These are phyloP conservation scores for Penicillium argentinense DNA, from an alignment of 495 filamentous ascomycete genomes.

Conservation along the genomic window DNA sequence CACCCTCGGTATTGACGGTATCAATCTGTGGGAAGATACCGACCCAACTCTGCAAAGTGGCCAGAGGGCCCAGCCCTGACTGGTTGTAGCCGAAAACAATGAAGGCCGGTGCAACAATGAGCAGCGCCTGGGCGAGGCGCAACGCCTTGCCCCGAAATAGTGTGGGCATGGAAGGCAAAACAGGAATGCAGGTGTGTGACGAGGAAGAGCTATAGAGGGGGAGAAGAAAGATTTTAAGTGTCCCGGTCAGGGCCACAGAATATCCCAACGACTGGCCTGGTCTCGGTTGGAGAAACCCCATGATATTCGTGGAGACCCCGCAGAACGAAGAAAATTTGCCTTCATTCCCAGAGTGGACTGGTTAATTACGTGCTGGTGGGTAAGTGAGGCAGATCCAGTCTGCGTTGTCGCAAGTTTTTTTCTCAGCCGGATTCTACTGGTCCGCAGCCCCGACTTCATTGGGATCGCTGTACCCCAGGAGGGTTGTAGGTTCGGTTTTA, in stretches of 20 bases:
- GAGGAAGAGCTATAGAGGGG: not conserved
- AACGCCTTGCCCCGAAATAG: slow-evolving; percentile 18
- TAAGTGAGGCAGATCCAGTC: too few relatives aligned
- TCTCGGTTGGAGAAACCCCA: slow-evolving; percentile 1
- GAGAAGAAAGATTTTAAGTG: not conserved
- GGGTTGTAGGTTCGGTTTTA: not conserved
- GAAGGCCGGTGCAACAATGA: slow-evolving; percentile 40
- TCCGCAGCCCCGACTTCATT: not conserved
- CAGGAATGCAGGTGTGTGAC: not conserved
- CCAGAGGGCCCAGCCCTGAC: slow-evolving; percentile 26
- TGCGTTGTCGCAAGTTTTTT: too few relatives aligned
- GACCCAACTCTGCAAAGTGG: slow-evolving; percentile 29
- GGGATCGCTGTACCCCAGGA: not conserved
- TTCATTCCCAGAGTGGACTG: not conserved
- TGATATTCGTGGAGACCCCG: slow-evolving; percentile 3
- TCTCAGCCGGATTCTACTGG: not conserved
- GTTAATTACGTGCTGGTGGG: slow-evolving; percentile 1
- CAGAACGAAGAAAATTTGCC: not conserved
- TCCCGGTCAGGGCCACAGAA: too few relatives aligned
- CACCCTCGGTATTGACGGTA: slow-evolving; percentile 31
- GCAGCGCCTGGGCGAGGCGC: slow-evolving; percentile 27
- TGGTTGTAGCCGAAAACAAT: slow-evolving; percentile 39
- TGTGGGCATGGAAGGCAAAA: not conserved
- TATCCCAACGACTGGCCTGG: not conserved
- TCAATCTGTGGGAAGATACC: slow-evolving; percentile 34